Base-by-base conservation (phyloP, 1,284 basidiomycete genomes). In the Phlebopus sp. region DNA sequence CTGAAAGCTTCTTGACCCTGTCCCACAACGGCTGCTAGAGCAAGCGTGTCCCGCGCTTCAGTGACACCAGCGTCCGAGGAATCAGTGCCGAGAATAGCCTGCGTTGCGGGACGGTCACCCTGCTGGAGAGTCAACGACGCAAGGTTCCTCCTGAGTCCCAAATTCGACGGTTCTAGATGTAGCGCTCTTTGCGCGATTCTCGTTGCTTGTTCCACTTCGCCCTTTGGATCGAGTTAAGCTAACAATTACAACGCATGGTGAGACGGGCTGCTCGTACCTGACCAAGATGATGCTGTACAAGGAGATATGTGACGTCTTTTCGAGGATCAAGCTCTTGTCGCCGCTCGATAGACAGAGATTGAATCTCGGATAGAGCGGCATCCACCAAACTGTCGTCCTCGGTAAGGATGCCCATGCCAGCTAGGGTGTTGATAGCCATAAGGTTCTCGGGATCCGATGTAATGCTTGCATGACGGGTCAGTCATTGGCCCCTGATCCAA, bases 331-430 rank as follows among this genome's bases (percentile, higher is more conserved):
- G 73, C 36, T 72, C 65, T 36, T 74, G 71, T 40, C 84, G 75
- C 51, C 79, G 73, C 46, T 89, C 81, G 17, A 81, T 59, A 1
- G 88, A 78, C 27, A 92, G 71, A 2, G 76, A 71, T 10, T 86
- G 70, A 15, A 96, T 81, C 62, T 97, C 94, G 0, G 88, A 83
- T 8, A 95, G 71, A 0, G 92, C 88, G 0, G 94, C 94, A 60
- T 96, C 92, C 13, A 95, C 77, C 15, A 97, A 76, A 43, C 79
- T 81, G 19, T 85, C 81, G 60, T 97, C 94, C 21, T 77, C 74
- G 0, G 84, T 86, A 18, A 92, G 69, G 47, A 93, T 83, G 8
- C 90, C 94, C 77, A 96, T 90, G 2, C 90, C 90, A 0, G 89
- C 90, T 0, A 97, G 77, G 0, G 85, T 79, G 36, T 86, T 86